A percentile compares a stretch with the other conserved stretches of the same genome.
Conservation (phyloP, 2,329 filamentous ascomycete genomes). For the Penicillium sp. region DNA sequence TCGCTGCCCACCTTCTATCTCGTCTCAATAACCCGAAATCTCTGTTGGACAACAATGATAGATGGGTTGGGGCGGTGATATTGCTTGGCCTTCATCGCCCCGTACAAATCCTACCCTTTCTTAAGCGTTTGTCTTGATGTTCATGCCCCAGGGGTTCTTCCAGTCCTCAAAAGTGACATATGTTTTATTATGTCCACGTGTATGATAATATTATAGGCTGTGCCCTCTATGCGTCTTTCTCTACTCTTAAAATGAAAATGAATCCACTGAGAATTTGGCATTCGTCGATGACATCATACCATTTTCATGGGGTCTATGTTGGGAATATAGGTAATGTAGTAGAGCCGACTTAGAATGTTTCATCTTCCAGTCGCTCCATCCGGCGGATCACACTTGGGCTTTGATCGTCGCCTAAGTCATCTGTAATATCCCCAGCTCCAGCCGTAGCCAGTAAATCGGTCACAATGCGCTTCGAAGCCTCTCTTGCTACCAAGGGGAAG, state of each 20-base stretch:
- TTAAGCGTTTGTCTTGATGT: constrained; percentile 11
- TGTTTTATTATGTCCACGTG: constrained; percentile 7
- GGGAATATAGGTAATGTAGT: background rate
- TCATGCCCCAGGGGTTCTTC: constrained; percentile 1
- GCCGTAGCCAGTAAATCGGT: constrained; percentile 49
- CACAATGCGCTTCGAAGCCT: constrained; percentile 51
- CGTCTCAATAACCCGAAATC: too few relatives aligned
- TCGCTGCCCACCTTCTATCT: background rate
- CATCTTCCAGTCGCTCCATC: constrained; percentile 43
- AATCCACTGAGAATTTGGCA: background rate
- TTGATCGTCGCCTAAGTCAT: constrained; percentile 39
- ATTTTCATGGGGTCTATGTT: background rate
- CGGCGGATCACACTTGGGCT: constrained; percentile 48
- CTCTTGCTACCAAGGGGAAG: constrained; percentile 38
- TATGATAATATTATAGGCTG: constrained; percentile 15
- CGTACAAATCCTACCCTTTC: constrained; percentile 14
- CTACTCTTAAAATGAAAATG: constrained; percentile 15
- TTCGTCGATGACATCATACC: background rate
- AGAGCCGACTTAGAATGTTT: constrained; percentile 41
- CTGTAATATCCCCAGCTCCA: constrained; percentile 41
- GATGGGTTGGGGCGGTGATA: constrained; percentile 1
- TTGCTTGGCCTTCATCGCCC: background rate
- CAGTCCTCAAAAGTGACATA: constrained; percentile 13
- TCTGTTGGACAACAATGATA: background rate
- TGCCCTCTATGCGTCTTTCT: constrained; percentile 5